Evolutionary conservation across 306 rosid genomes (phyloP).

Genomic region (Trichosanthes cucumerina): DNA sequence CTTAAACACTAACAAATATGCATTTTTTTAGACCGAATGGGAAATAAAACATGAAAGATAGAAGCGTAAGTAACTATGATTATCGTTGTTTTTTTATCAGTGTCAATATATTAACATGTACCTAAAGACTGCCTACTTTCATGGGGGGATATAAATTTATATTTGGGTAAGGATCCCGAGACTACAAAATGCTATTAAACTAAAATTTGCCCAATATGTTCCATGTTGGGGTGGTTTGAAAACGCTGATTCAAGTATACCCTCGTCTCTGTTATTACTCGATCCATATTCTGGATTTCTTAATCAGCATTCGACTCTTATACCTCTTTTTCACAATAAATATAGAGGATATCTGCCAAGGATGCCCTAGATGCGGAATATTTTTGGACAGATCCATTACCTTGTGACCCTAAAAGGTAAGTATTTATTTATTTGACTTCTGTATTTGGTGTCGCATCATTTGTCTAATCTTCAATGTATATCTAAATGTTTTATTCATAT

Average conservation of each 20-base stretch:
- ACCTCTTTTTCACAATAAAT: background rate
- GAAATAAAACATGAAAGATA: background rate
- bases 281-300: background rate
- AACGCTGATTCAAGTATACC: background rate
- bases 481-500: background rate
- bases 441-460: background rate
- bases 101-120: background rate
- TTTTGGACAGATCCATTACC: constrained; percentile 48
- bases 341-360: constrained; percentile 43
- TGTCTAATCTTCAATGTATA: background rate
- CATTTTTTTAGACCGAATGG: background rate
- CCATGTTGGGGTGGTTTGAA: background rate
- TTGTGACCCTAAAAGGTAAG: constrained; percentile 42
- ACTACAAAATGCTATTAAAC: background rate
- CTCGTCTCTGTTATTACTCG: background rate
- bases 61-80: background rate
- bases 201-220: background rate
- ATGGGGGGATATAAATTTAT: background rate
- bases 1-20: no score
- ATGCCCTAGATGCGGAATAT: constrained; percentile 44
- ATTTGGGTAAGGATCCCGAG: background rate
- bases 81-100: background rate
- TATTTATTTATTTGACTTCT: background rate
- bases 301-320: background rate
- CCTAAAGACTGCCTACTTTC: background rate